Evolutionary conservation across 768 basidiomycete genomes (phyloP), one percentile per base, ranked within the genome.

Genomic region (Pisolithus marmoratus): DNA sequence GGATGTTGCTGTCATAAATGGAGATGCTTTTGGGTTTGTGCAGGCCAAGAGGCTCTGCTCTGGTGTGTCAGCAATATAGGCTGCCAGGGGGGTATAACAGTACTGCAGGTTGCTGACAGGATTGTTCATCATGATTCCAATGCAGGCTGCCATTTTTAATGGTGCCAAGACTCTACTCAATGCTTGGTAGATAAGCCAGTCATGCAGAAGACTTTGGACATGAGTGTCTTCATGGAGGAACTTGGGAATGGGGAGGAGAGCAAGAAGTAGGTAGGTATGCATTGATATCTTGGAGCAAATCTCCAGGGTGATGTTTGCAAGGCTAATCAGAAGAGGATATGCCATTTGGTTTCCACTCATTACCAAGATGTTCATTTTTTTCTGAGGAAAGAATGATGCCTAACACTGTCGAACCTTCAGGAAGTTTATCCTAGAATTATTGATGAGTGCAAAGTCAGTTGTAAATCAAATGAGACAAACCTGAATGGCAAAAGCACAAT

Each of bases 371-470:
- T 46, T 54, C 1, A 48, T 58, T 27, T 58, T n/a, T 55, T 34
- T 58, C 54, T 3, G 23, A 54, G 5, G 31, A 52, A 8, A 54
- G 48, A 4, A 59, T n/a, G 1, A 52, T 15, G 0, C 53, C 50
- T 3, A 52, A 14, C 2, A 51, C 15, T 2, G 42, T 56, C 22
- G 36, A 36, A 26, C 58, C 56, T 15, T 15, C 8, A 0, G 53
- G 48, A 20, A 56, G 41, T 22, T 19, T 23, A 7, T 48, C 46
- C 52, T 53, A n/a, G 8, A 36, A 29, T 29, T 60, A 72, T 54
- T 70, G 69, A 48, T 74, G 71, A 1, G 67, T 58, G 0, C 70
- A 62, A 5, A 29, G 27, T 75, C 75, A 38, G 61, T 58, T 3
- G 50, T 47, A 37, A 24, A 29, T 9, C 7, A 22, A 2, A 38